Evolutionary conservation across 371 early-diverging fungal species (phyloP).

Genomic region (Thermomucor indicae-seudaticae): DNA sequence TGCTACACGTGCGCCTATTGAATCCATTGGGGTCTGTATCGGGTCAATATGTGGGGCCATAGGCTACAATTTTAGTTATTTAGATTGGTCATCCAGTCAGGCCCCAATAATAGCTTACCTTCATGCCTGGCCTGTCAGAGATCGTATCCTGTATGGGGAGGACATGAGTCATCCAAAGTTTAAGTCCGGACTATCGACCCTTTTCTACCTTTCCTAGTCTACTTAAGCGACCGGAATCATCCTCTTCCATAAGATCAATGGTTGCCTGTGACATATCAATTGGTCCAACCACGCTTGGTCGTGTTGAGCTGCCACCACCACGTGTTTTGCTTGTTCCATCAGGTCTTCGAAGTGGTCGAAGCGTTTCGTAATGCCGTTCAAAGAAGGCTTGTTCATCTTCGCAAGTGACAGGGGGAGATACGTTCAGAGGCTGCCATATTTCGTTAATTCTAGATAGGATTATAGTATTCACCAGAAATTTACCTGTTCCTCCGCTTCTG

Average conservation of each 20-base stretch:
- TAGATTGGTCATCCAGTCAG: background rate
- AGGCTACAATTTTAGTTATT: background rate
- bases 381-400: conserved; percentile 89
- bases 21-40: conserved; percentile 8
- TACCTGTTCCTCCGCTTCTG: conserved; percentile 38
- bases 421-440: conserved; percentile 24
- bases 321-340: conserved; percentile 17
- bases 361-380: conserved; percentile 62
- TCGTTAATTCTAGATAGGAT: background rate
- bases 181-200: background rate
- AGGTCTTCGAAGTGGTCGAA: conserved; percentile 39
- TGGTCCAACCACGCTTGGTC: conserved; percentile 37
- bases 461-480: background rate
- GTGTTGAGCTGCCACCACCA: conserved; percentile 4
- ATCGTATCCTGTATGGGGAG: conserved; percentile 1
- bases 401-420: conserved; percentile 52
- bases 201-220: background rate
- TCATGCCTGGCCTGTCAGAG: conserved; percentile 1
- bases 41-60: conserved; percentile 10
- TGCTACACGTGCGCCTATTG: conserved; percentile 9
- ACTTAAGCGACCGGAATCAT: conserved; percentile 2
- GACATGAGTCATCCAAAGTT: background rate
- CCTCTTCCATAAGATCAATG: conserved; percentile 19
- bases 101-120: background rate
- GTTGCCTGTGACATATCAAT: conserved; percentile 22